phyloP scores from a whole-genome alignment of 331 rosid species.

The Ulmus americana region DNA sequence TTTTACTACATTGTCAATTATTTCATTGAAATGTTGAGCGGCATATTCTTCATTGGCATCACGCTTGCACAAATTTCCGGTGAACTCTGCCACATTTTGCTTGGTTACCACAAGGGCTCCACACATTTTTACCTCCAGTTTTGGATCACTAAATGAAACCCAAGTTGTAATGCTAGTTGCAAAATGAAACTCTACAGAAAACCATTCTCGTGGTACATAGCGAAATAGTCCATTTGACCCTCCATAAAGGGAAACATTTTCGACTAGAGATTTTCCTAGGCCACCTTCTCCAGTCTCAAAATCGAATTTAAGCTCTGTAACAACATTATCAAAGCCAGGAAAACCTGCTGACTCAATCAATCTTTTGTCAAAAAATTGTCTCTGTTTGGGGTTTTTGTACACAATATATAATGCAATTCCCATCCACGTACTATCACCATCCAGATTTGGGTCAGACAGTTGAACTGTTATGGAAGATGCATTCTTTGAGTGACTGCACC shows the following conservation, averaged over 20 bases:
- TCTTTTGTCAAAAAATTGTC: background rate
- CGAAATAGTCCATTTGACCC: conserved; percentile 6
- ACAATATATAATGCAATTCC: conserved; percentile 21
- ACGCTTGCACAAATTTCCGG: too few relatives aligned
- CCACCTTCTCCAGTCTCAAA: background rate
- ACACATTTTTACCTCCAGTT: too few relatives aligned
- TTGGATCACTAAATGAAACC: background rate
- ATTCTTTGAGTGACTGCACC: conserved; percentile 1
- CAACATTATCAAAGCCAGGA: background rate
- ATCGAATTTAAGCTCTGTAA: background rate
- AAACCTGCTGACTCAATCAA: background rate
- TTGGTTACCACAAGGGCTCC: too few relatives aligned
- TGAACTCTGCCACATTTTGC: too few relatives aligned
- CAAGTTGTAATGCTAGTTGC: background rate
- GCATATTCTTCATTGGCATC: too few relatives aligned
- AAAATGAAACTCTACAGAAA: background rate
- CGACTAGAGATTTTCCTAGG: background rate
- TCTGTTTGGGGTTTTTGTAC: conserved; percentile 1
- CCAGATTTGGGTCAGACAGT: background rate
- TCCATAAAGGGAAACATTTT: background rate
- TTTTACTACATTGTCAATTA: background rate
- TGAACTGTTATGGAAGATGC: conserved; percentile 13
- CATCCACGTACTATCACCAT: background rate
- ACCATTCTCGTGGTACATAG: background rate
- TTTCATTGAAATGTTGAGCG: background rate